Conservation (phyloP, 768 basidiomycete species). For the Macrolepiota dolichaula region DNA sequence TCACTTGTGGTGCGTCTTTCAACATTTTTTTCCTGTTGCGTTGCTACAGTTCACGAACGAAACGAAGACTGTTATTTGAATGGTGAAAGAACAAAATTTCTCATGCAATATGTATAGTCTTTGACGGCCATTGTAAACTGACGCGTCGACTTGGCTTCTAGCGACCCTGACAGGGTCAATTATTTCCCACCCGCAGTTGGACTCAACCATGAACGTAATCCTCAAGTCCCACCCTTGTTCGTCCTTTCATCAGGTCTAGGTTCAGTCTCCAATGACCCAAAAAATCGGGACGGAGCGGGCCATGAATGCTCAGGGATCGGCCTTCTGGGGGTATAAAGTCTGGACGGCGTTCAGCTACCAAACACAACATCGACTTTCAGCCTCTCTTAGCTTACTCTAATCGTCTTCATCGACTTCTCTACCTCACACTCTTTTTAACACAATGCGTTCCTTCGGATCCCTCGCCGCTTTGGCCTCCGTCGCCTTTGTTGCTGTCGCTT, state of each 20-base stretch:
- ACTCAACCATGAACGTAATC: neutral
- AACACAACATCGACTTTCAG: neutral
- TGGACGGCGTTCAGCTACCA: neutral
- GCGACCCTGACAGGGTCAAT: neutral
- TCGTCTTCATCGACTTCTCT: conserved; percentile 15
- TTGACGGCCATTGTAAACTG: neutral
- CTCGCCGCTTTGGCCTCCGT: conserved; percentile 18
- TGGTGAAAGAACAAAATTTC: neutral
- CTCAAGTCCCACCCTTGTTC: neutral
- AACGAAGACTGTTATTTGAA: neutral
- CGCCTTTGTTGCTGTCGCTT: conserved; percentile 3
- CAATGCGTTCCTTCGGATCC: conserved; percentile 4
- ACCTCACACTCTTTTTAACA: conserved; percentile 1
- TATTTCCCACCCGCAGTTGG: neutral
- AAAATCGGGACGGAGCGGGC: neutral
- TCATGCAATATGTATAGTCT: neutral
- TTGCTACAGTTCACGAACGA: neutral
- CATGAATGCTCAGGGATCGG: neutral
- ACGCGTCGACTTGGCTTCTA: neutral
- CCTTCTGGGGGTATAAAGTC: neutral
- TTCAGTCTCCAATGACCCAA: neutral
- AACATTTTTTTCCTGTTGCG: neutral
- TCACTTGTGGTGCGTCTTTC: neutral
- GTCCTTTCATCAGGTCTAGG: neutral
- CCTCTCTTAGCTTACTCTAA: neutral